Conservation (phyloP, 2,329 filamentous ascomycete species). For the Paraconiothyrium sp. region DNA sequence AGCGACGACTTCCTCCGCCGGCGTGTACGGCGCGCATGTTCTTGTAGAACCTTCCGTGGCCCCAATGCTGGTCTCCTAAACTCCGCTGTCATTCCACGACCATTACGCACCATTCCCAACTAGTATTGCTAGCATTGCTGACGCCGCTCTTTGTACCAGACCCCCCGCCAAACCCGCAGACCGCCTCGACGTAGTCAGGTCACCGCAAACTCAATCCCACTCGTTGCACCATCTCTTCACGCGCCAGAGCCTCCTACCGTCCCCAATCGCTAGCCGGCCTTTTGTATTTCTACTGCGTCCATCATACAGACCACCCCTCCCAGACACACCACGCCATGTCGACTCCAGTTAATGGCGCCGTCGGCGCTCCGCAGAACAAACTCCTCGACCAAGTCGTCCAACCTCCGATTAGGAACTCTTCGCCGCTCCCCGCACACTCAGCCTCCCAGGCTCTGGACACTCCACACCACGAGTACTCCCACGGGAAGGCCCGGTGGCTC, state of each 20-base stretch:
- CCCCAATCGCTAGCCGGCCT: constrained; percentile 3
- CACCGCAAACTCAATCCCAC: constrained; percentile 5
- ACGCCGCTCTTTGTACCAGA: constrained; percentile 6
- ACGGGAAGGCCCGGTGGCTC: constrained; percentile 81
- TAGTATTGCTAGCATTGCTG: constrained; percentile 5
- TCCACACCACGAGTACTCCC: constrained; percentile 76
- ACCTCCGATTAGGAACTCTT: constrained; percentile 72
- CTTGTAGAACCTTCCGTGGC: neutral
- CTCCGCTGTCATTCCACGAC: neutral
- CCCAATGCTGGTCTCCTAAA: neutral
- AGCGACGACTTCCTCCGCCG: constrained; percentile 11
- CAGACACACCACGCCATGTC: constrained; percentile 37
- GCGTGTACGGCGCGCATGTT: constrained; percentile 4
- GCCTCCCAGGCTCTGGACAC: constrained; percentile 67
- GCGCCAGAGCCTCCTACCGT: neutral
- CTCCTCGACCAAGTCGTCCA: constrained; percentile 64
- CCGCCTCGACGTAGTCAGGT: constrained; percentile 3
- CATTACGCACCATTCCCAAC: neutral
- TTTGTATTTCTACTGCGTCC: neutral
- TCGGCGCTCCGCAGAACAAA: constrained; percentile 59
- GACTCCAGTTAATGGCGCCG: constrained; percentile 42
- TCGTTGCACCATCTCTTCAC: constrained; percentile 4
- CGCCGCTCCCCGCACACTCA: constrained; percentile 89
- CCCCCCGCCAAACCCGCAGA: constrained; percentile 8
- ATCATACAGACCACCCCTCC: neutral